A percentile compares a stretch with the other conserved stretches of the same genome.
Evolutionary conservation across 805 yeast genomes (phyloP).

Genomic region (Lipomyces orientalis): DNA sequence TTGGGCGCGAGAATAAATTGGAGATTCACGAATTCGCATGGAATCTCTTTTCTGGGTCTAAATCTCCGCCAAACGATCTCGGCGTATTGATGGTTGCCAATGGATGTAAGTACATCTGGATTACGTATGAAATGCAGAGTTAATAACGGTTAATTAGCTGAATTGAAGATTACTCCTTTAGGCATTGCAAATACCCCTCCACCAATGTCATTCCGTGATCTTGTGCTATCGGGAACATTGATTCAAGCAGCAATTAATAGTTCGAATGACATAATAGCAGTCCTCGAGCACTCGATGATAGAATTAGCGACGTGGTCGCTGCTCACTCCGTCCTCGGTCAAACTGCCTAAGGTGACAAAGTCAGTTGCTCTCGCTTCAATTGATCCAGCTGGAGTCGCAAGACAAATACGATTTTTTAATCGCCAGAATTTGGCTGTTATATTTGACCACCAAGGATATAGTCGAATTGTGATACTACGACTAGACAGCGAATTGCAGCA

Average conservation of each 20-base stretch:
- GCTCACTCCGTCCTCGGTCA: constrained; percentile 14
- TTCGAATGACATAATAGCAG: constrained; percentile 64
- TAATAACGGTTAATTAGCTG: background rate
- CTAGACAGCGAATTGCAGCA: constrained; percentile 15
- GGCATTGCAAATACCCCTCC: constrained; percentile 91
- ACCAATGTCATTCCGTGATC: constrained; percentile 77
- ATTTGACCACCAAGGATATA: constrained; percentile 52
- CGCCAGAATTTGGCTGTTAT: constrained; percentile 63
- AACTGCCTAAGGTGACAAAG: constrained; percentile 27
- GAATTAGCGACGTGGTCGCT: constrained; percentile 53
- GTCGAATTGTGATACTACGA: constrained; percentile 19
- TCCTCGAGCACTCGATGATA: constrained; percentile 56
- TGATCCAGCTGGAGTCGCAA: constrained; percentile 44
- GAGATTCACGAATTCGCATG: constrained; percentile 68
- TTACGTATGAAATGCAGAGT: background rate
- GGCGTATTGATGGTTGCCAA: constrained; percentile 86
- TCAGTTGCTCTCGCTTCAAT: constrained; percentile 22
- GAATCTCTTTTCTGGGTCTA: constrained; percentile 70
- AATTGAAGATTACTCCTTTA: constrained; percentile 77
- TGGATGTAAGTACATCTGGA: constrained; percentile 53
- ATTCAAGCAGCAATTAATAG: constrained; percentile 68
- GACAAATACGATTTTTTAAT: constrained; percentile 67
- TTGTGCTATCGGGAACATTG: constrained; percentile 61
- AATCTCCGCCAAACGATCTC: constrained; percentile 66
- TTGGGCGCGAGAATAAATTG: constrained; percentile 50